Conservation (phyloP, 164 flowering plant species). For the Cinnamomum chago region DNA sequence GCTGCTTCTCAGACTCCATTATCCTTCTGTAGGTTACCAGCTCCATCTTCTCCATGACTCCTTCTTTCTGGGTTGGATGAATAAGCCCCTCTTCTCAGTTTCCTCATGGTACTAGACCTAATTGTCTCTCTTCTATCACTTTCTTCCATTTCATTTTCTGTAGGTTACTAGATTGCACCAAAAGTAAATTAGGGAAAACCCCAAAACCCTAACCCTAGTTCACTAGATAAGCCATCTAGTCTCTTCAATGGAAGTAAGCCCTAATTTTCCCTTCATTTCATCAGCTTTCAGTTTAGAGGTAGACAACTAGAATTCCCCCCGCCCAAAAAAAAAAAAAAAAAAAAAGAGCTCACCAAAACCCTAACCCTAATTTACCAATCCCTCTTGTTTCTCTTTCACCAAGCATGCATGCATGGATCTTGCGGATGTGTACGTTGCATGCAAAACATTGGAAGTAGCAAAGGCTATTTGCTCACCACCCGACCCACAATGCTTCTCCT, state of each 20-base stretch:
- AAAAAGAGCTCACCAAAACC: not conserved
- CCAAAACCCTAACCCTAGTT: constrained; percentile 20
- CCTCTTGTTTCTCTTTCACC: not conserved
- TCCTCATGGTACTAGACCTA: constrained; percentile 70
- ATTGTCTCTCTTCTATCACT: not conserved
- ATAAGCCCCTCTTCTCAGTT: constrained; percentile 74
- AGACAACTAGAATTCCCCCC: not conserved
- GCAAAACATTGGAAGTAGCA: constrained; percentile 6
- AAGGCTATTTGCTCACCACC: constrained; percentile 2
- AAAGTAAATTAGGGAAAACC: not conserved
- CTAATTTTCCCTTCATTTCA: not conserved
- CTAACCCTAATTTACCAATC: constrained; percentile 2
- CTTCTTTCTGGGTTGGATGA: constrained; percentile 83
- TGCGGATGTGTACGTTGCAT: constrained; percentile 12
- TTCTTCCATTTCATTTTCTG: too few species aligned
- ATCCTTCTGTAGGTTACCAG: constrained; percentile 89
- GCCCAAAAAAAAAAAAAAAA: not conserved
- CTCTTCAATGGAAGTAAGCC: constrained; percentile 1
- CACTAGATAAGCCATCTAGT: not conserved
- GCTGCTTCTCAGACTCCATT: constrained; percentile 78
- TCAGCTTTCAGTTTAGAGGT: not conserved
- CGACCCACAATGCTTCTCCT: not conserved
- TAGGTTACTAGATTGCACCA: not conserved
- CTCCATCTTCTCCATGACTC: constrained; percentile 48
- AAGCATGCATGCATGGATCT: constrained; percentile 11